A percentile compares a stretch with the other conserved stretches of the same genome.
These are phyloP conservation scores for Zalaria sp. DNA, from an alignment of 2,329 filamentous ascomycete genomes.

Conservation along the genomic window DNA sequence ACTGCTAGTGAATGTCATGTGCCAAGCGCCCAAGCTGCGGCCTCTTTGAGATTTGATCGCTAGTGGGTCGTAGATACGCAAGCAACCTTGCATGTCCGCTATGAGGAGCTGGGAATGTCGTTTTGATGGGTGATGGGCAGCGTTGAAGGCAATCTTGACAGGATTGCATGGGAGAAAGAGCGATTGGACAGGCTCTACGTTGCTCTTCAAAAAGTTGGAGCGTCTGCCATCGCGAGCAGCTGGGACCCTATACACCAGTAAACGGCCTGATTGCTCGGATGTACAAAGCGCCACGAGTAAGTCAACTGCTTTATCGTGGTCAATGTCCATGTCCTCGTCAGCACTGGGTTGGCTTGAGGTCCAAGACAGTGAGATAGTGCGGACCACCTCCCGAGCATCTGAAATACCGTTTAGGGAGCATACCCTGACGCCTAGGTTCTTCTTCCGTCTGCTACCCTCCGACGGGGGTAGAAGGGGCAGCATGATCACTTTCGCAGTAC, in stretches of 20 bases:
- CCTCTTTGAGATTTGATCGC: slow-evolving; percentile 10
- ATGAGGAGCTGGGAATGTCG: slow-evolving; percentile 41
- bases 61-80: slow-evolving; percentile 41
- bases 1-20: slow-evolving; percentile 13
- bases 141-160: slow-evolving; percentile 38
- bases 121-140: slow-evolving; percentile 35
- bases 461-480: slow-evolving; percentile 41
- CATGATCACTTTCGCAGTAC: slow-evolving; percentile 39
- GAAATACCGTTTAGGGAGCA: slow-evolving; percentile 31
- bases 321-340: slow-evolving; percentile 1
- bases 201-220: slow-evolving; percentile 20
- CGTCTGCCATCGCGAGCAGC: slow-evolving; percentile 15
- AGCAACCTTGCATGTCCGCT: slow-evolving; percentile 35
- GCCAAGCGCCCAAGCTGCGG: slow-evolving; percentile 13
- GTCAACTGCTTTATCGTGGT: slow-evolving; percentile 10
- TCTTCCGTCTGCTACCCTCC: slow-evolving; percentile 21
- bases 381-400: slow-evolving; percentile 36
- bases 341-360: slow-evolving; percentile 15
- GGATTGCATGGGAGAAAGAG: slow-evolving; percentile 35
- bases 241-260: slow-evolving; percentile 26
- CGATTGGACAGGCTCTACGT: slow-evolving; percentile 30
- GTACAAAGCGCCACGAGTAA: slow-evolving; percentile 22
- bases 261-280: slow-evolving; percentile 22
- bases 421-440: slow-evolving; percentile 28
- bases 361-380: slow-evolving; percentile 39